phyloP scores from a whole-genome alignment of 192 early-diverging fungal genomes.

The Rhizophagus sp. region DNA sequence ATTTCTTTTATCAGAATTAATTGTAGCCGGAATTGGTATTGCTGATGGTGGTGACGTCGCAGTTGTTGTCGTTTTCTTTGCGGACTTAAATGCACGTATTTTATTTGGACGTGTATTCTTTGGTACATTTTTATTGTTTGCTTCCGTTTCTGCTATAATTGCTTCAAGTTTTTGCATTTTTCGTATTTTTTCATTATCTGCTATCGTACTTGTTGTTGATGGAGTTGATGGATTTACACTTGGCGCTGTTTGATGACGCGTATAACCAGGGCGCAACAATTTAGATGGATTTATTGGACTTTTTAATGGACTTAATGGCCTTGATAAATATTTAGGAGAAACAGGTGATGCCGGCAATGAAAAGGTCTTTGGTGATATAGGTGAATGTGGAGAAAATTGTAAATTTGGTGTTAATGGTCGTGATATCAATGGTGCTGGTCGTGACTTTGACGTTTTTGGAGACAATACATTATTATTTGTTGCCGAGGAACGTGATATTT shows the following conservation, averaged over 20 bases:
- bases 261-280: neutral
- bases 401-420: neutral
- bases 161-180: conserved; percentile 6
- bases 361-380: neutral
- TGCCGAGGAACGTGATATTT: neutral
- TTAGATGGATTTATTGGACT: neutral
- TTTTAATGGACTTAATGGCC: neutral
- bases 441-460: neutral
- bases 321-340: neutral
- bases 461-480: too few relatives aligned
- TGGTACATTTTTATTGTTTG: neutral
- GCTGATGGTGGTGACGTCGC: neutral
- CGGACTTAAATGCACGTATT: conserved; percentile 8
- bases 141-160: neutral
- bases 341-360: neutral
- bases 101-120: neutral
- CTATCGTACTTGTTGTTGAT: neutral
- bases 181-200: neutral
- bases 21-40: neutral
- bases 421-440: neutral
- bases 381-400: neutral
- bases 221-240: neutral
- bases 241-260: neutral
- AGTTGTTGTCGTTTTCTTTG: neutral
- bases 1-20: neutral